Evolutionary conservation across 2,329 filamentous ascomycete genomes (phyloP).

Genomic region (Fusarium verrucosum): DNA sequence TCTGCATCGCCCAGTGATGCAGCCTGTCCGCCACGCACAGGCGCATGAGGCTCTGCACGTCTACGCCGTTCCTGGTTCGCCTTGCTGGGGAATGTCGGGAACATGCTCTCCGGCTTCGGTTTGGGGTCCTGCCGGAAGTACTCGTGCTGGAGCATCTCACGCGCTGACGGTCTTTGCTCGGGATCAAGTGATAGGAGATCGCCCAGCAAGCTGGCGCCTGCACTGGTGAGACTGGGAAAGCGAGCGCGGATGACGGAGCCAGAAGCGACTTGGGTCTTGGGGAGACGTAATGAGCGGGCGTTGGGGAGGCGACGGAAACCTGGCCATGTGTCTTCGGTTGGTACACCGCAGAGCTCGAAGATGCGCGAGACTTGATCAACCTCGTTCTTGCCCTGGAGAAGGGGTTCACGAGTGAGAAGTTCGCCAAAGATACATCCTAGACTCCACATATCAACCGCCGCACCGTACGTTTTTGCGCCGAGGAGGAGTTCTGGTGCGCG

Average conservation of each 20-base stretch:
- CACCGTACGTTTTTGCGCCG: slow-evolving; percentile 77
- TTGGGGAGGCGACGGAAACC: slow-evolving; percentile 88
- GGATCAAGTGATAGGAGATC: slow-evolving; percentile 81
- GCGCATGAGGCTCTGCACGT: slow-evolving; percentile 79
- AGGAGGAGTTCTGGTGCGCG: slow-evolving; percentile 90
- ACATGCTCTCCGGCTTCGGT: slow-evolving; percentile 90
- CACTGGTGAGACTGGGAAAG: slow-evolving; percentile 82
- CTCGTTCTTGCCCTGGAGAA: slow-evolving; percentile 91
- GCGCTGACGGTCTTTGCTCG: slow-evolving; percentile 72
- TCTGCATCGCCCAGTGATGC: slow-evolving; percentile 66
- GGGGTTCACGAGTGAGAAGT: slow-evolving; percentile 80
- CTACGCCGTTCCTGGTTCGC: slow-evolving; percentile 88
- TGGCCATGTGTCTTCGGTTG: slow-evolving; percentile 85
- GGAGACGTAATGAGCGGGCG: slow-evolving; percentile 79
- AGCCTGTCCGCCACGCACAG: slow-evolving; percentile 73
- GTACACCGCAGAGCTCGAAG: slow-evolving; percentile 88
- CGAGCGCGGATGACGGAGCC: slow-evolving; percentile 73
- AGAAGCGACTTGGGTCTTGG: slow-evolving; percentile 54
- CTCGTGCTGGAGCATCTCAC: slow-evolving; percentile 77
- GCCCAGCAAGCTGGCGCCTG: slow-evolving; percentile 75
- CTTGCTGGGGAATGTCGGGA: slow-evolving; percentile 96
- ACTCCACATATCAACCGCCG: slow-evolving; percentile 92
- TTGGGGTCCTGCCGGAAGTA: slow-evolving; percentile 92
- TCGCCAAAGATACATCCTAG: slow-evolving; percentile 96
- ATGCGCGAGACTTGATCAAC: slow-evolving; percentile 89